Evolutionary conservation across 1,284 basidiomycete genomes (phyloP).

Genomic region (Pholiota adiposa): DNA sequence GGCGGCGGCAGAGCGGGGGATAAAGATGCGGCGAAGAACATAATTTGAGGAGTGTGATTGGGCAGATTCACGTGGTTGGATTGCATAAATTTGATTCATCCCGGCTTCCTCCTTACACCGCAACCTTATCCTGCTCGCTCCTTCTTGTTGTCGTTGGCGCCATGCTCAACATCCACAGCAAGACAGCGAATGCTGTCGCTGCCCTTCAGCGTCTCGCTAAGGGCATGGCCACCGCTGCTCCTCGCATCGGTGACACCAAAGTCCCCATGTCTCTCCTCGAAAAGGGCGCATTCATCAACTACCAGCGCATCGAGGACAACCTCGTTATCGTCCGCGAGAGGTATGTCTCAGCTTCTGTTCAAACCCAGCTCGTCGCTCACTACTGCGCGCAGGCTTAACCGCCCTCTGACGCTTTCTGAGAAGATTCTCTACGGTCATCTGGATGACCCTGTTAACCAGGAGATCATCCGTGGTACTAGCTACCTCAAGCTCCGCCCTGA

Average conservation of each 20-base stretch:
- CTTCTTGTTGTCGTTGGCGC: constrained; percentile 35
- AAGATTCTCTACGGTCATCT: constrained; percentile 99
- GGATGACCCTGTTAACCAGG: constrained; percentile 90
- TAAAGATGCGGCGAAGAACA: constrained; percentile 24
- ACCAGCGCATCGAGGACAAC: constrained; percentile 97
- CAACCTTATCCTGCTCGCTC: constrained; percentile 30
- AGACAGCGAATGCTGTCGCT: constrained; percentile 62
- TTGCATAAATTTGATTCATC: constrained; percentile 42
- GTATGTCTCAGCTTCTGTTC: constrained; percentile 29
- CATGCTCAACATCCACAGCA: constrained; percentile 73
- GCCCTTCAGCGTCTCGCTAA: constrained; percentile 62
- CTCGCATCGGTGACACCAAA: constrained; percentile 89
- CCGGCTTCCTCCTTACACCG: constrained; percentile 36
- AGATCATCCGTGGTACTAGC: constrained; percentile 85
- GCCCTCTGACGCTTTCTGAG: constrained; percentile 95
- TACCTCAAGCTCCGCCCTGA: constrained; percentile 97
- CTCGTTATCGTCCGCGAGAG: constrained; percentile 80
- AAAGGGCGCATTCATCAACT: constrained; percentile 91
- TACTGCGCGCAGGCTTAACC: constrained; percentile 68
- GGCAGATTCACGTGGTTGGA: constrained; percentile 42
- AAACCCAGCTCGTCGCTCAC: constrained; percentile 16
- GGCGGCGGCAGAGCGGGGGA: constrained; percentile 26
- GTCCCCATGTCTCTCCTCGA: constrained; percentile 92
- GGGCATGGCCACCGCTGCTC: constrained; percentile 80
- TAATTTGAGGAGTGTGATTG: constrained; percentile 39